phyloP scores from a whole-genome alignment of 139 green algal species.

The Dunaliella primolecta region DNA sequence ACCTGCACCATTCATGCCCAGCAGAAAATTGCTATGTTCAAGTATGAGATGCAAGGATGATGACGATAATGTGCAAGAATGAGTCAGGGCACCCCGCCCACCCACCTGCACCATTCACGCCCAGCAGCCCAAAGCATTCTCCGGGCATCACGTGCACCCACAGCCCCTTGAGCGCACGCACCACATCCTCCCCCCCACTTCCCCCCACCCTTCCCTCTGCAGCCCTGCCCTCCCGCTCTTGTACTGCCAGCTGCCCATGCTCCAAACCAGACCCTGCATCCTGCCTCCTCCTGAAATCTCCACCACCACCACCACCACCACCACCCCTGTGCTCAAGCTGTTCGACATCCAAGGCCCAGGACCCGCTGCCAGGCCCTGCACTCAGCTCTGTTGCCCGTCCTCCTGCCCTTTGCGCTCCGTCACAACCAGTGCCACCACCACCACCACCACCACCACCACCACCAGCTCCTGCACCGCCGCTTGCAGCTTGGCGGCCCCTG shows the following conservation, averaged over 20 bases:
- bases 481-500: background rate
- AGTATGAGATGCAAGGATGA: no score
- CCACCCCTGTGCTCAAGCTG: no score
- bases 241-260: background rate
- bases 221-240: background rate
- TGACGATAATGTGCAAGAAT: no score
- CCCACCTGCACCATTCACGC: conserved; percentile 51
- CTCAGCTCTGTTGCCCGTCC: background rate
- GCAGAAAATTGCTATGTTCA: no score
- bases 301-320: background rate
- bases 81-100: no score
- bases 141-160: conserved; percentile 56
- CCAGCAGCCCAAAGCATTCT: conserved; percentile 83
- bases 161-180: conserved; percentile 55
- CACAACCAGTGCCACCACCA: background rate
- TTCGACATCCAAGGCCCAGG: background rate
- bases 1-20: conserved; percentile 61
- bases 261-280: background rate
- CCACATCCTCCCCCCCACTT: background rate
- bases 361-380: background rate
- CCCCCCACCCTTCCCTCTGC: conserved; percentile 1
- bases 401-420: background rate
- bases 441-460: background rate
- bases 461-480: background rate
- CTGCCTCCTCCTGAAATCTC: no score